Conservation (phyloP, 208 protist species). For the Leishmania mexicana region DNA sequence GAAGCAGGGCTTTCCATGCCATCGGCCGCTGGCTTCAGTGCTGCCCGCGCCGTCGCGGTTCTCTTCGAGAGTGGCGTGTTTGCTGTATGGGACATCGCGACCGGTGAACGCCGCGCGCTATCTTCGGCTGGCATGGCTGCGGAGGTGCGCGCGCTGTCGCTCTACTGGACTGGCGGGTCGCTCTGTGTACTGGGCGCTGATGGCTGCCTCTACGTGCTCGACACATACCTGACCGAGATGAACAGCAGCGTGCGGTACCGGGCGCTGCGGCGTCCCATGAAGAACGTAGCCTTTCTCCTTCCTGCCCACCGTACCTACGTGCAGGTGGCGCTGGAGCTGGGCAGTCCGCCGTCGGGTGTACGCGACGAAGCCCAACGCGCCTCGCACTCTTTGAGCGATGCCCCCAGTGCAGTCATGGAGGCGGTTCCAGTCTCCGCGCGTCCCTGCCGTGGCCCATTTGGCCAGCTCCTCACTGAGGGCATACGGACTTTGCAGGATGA, state of each 20-base stretch:
- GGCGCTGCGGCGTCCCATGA: slow-evolving; percentile 65
- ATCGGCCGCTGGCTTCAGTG: not conserved
- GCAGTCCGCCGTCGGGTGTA: not conserved
- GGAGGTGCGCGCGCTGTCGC: slow-evolving; percentile 29
- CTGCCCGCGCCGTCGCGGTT: slow-evolving; percentile 23
- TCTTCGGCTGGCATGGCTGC: slow-evolving; percentile 32
- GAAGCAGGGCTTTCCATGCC: not conserved
- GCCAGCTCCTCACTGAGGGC: slow-evolving; percentile 62
- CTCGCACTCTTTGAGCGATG: not conserved
- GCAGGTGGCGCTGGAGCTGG: slow-evolving; percentile 48
- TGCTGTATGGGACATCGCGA: slow-evolving; percentile 64
- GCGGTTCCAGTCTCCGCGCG: slow-evolving; percentile 28
- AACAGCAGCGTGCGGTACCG: slow-evolving; percentile 71
- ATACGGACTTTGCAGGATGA: slow-evolving; percentile 62
- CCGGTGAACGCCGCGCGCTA: slow-evolving; percentile 49
- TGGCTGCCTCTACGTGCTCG: slow-evolving; percentile 62
- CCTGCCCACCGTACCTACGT: slow-evolving; percentile 72
- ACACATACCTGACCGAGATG: slow-evolving; percentile 46
- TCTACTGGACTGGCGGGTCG: slow-evolving; percentile 50
- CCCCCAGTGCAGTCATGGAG: slow-evolving; percentile 51
- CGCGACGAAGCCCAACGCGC: not conserved
- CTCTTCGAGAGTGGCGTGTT: slow-evolving; percentile 50
- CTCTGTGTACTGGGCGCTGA: slow-evolving; percentile 56
- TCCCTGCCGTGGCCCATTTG: slow-evolving; percentile 81
- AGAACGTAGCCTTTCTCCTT: slow-evolving; percentile 77